Conservation (phyloP, 352 stramenopile species). For the Phytophthora brassicae region DNA sequence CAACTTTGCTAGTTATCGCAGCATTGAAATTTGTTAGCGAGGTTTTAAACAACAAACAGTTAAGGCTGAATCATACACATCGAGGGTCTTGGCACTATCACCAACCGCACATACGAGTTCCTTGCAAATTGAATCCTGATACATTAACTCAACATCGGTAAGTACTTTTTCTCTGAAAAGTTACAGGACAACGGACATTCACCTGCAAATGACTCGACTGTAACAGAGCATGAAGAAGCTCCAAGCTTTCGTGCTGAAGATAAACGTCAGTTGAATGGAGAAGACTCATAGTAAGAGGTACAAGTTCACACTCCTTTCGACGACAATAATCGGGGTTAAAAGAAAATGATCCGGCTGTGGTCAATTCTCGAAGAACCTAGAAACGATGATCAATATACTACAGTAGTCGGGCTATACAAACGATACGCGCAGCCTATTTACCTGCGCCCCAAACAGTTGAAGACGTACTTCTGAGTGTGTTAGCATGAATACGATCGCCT, state of each 20-base stretch:
- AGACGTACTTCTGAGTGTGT: conserved; percentile 30
- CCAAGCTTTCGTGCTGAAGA: conserved; percentile 65
- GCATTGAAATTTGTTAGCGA: background rate
- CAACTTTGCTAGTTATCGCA: conserved; percentile 29
- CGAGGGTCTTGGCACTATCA: conserved; percentile 35
- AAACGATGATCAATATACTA: background rate
- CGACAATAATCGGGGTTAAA: conserved; percentile 40
- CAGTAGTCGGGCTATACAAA: background rate
- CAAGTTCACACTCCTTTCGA: conserved; percentile 37
- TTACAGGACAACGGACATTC: background rate
- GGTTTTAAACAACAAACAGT: background rate
- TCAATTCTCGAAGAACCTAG: conserved; percentile 58
- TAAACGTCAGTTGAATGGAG: conserved; percentile 38
- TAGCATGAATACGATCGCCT: conserved; percentile 50
- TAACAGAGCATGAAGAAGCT: conserved; percentile 56
- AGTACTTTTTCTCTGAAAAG: too few relatives aligned
- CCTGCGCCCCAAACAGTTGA: conserved; percentile 57
- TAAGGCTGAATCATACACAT: conserved; percentile 31
- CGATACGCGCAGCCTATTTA: background rate
- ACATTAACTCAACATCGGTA: background rate
- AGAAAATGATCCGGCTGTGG: conserved; percentile 56
- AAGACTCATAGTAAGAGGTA: conserved; percentile 37
- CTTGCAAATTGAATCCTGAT: conserved; percentile 42
- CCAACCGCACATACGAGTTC: conserved; percentile 39
- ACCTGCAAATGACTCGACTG: conserved; percentile 41